Evolutionary conservation across 1,284 basidiomycete species (phyloP), one percentile per base, ranked within the genome.

Genomic region (Filobasidium uniguttulatum): DNA sequence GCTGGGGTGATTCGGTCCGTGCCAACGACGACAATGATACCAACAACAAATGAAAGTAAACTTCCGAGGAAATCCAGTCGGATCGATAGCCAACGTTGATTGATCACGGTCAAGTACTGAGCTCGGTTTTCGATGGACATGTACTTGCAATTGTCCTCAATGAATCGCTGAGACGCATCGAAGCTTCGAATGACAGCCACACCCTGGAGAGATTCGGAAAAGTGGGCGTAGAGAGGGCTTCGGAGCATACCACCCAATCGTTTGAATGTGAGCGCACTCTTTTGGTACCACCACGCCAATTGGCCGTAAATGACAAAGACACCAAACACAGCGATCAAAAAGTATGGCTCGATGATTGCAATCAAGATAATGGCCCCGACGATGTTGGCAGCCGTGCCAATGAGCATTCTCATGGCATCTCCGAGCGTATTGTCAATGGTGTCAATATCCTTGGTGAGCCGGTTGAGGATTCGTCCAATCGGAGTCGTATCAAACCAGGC

Each of bases 401-500:
- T 68, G 46, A 86, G 73, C 79, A 85, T 84, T 44, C 87, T 79
- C 60, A 88, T 68, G 2, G 85, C 76, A 63, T 90, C 85, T 19
- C 64, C 65, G 28, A 76, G 67, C 38, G 71, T 72, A 58, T 72
- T 71, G 50, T 66, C 64, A 19, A 62, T 48, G 15, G 55, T 57
- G 37, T 64, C 63, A 30, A 64, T 58, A 37, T 58, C 53, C 52
- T 53, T 66, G 14, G 58, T 54, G 53, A 66, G 63, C 26, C 65
- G 56, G 50, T 64, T 62, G 59, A 64, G 62, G 57, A 60, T 58
- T 19, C 89, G 81, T 12, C 90, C 89, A 12, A 90, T 73, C 6
- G 89, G 89, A 0, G 85, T 89, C 0, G 85, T 88, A 62, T 91
- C 88, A 61, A 88, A 90, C 73, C 88, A 89, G 4, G 78, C 78